Conservation (phyloP, 805 yeast species). For the Debaryomyces maramus region DNA sequence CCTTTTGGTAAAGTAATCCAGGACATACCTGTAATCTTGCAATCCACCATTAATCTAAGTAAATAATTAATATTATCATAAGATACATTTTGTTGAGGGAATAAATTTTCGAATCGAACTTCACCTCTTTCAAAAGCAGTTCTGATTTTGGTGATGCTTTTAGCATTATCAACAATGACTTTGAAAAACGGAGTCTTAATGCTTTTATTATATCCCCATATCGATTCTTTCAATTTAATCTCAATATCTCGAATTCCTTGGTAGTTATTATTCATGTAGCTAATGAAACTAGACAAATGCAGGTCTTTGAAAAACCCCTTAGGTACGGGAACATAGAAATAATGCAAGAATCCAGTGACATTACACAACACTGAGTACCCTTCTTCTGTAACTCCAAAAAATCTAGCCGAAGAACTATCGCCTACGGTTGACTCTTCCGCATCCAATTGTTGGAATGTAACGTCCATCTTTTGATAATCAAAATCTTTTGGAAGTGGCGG, state of each 20-base stretch:
- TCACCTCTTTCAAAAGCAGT: slow-evolving; percentile 83
- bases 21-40: slow-evolving; percentile 92
- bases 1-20: slow-evolving; percentile 89
- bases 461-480: slow-evolving; percentile 49
- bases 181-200: slow-evolving; percentile 76
- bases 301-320: slow-evolving; percentile 63
- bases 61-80: slow-evolving; percentile 89
- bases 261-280: slow-evolving; percentile 48
- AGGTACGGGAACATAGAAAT: slow-evolving; percentile 91
- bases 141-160: slow-evolving; percentile 66
- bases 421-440: slow-evolving; percentile 78
- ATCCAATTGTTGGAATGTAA: slow-evolving; percentile 87
- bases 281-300: slow-evolving; percentile 45
- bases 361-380: slow-evolving; percentile 91
- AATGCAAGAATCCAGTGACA: slow-evolving; percentile 85
- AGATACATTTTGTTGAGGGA: slow-evolving; percentile 63
- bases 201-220: slow-evolving; percentile 92
- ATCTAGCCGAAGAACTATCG: slow-evolving; percentile 66
- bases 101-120: slow-evolving; percentile 60
- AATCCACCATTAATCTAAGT: slow-evolving; percentile 87
- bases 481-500: slow-evolving; percentile 55
- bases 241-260: slow-evolving; percentile 67
- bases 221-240: slow-evolving; percentile 70
- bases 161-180: slow-evolving; percentile 65
- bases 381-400: slow-evolving; percentile 87